phyloP scores from a whole-genome alignment of 768 basidiomycete genomes.

The Boletus pseudo-olivaceus region DNA sequence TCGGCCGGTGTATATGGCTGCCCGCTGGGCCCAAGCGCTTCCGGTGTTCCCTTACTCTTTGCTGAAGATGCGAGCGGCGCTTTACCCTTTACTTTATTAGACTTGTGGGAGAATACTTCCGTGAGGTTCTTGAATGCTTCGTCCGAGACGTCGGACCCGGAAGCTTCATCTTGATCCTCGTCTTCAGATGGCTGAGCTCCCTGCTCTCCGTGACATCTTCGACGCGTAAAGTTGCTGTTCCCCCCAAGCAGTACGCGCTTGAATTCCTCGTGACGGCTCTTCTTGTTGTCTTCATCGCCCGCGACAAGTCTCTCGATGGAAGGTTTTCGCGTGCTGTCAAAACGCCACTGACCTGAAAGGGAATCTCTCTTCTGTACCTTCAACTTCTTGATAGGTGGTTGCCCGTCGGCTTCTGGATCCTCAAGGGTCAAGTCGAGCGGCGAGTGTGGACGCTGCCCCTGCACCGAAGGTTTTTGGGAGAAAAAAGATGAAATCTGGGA shows the following conservation, averaged over 20 bases:
- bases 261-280: constrained; percentile 44
- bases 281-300: constrained; percentile 43
- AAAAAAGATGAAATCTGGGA: constrained; percentile 44
- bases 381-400: constrained; percentile 29
- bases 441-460: constrained; percentile 30
- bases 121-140: constrained; percentile 45
- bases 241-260: constrained; percentile 51
- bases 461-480: constrained; percentile 13
- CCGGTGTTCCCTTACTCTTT: constrained; percentile 36
- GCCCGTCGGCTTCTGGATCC: constrained; percentile 28
- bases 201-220: constrained; percentile 4
- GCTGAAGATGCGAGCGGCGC: constrained; percentile 23
- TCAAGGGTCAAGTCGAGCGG: constrained; percentile 55
- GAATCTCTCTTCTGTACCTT: constrained; percentile 21
- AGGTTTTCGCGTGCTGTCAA: constrained; percentile 27
- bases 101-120: constrained; percentile 42
- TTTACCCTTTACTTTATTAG: constrained; percentile 36
- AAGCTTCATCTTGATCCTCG: constrained; percentile 27
- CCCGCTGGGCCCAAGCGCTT: constrained; percentile 61
- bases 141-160: constrained; percentile 42
- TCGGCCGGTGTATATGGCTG: constrained; percentile 75
- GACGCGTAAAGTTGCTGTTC: constrained; percentile 37
- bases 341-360: constrained; percentile 43
- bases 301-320: background rate
- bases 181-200: constrained; percentile 19